Base-by-base conservation (phyloP, 1,284 basidiomycete species). In the Ganoderma leucocontextum region DNA sequence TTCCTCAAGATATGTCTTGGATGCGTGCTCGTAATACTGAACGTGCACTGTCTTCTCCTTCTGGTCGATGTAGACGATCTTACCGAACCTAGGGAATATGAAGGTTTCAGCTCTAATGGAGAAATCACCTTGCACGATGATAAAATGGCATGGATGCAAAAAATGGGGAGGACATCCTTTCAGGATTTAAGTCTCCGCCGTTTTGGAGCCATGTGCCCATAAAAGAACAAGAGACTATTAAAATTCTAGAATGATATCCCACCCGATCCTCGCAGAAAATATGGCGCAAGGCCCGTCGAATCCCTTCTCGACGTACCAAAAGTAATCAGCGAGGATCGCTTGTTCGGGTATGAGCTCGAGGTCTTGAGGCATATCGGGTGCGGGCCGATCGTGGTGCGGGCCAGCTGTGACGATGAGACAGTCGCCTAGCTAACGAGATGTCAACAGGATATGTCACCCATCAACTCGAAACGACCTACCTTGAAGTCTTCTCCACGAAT, bases 21-120 rank as follows among this genome's bases (percentile, higher is more conserved):
- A 85, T 0, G 87, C 85, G 73, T 93, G 91, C 61, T 91, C 84
- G 39, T 90, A 86, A 91, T 91, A 94, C 52, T 88, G 90, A 5
- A 91, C 77, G 77, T 94, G 92, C 0, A 85, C 83, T 1, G 71
- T 77, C 64, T 83, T 70, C 35, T 62, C 75, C 0, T 79, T 65
- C 41, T 84, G 80, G 29, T 85, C 77, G 62, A 92, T 84, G 63
- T 82, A 85, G 0, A 89, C 74, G 35, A 94, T 88, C 71, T 82
- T 82, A 0, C 82, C 91, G 77, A 93, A 91, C 91, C 92, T 93
- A 35, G 29, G 22, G 9, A 33, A 55, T 19, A 4, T 13, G 47
- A 22, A 25, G 10, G 6, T 12, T 33, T 55, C 52, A 35, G 52
- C 52, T 35, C 13, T 25, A 7, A 52, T 12, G 12, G 22, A 52